phyloP scores from a whole-genome alignment of 2,329 filamentous ascomycete genomes.

The Thielaviopsis populi region DNA sequence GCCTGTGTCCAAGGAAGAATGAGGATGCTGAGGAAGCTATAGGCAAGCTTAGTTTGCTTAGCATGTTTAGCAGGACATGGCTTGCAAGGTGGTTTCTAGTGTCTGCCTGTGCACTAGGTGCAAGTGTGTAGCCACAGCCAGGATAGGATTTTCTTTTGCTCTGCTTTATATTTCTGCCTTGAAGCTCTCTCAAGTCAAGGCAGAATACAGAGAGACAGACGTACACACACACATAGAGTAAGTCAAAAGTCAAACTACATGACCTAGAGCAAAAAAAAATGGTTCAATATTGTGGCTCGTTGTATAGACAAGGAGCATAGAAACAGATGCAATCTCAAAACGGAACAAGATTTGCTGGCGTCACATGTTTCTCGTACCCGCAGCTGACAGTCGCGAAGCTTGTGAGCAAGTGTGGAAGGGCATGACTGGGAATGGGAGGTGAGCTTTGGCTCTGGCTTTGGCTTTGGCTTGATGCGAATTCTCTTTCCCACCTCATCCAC shows the following conservation, averaged over 20 bases:
- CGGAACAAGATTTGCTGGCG: neutral
- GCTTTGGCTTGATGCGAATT: neutral
- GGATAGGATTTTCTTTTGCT: too few relatives aligned
- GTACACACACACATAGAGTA: neutral
- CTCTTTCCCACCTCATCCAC: neutral
- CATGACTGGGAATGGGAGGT: neutral
- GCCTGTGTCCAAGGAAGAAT: neutral
- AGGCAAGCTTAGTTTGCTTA: neutral
- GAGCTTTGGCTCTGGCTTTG: too few relatives aligned
- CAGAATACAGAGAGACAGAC: too few relatives aligned
- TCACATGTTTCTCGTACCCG: neutral
- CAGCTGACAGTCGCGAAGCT: neutral
- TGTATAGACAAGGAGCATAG: neutral
- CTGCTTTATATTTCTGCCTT: too few relatives aligned
- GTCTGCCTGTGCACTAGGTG: neutral
- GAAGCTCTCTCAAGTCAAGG: too few relatives aligned
- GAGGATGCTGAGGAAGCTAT: neutral
- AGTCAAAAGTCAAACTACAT: too few relatives aligned
- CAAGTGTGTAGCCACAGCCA: too few relatives aligned
- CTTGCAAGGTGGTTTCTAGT: neutral
- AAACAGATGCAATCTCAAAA: neutral
- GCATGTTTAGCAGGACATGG: neutral
- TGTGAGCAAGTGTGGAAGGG: neutral
- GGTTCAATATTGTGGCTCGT: neutral
- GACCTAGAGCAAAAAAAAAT: too few relatives aligned